Base-by-base conservation (phyloP, 495 filamentous ascomycete genomes). In the Sordaria brevicollis region DNA sequence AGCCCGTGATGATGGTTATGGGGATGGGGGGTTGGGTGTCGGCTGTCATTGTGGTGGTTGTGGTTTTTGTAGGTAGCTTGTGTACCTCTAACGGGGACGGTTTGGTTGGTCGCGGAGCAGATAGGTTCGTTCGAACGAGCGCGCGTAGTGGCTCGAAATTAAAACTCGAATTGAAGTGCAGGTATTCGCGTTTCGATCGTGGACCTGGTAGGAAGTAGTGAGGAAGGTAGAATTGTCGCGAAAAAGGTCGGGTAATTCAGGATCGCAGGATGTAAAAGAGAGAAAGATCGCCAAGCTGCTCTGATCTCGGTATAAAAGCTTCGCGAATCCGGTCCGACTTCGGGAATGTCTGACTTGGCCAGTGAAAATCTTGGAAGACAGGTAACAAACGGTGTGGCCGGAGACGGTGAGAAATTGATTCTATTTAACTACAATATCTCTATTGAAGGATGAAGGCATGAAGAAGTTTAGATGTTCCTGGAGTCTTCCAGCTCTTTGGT, bases 1-100 rank as follows among this genome's bases (percentile, higher is more conserved):
- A 99, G 74, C 95, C 95, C 3, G 95, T 99, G 34, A 99, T 79
- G 75, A 97, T 96, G 65, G 94, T 97, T 77, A 97, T 89, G 37
- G 94, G 93, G 73, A 92, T 94, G 29, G 92, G 89, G 5, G 87
- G 69, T 86, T 89, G 87, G 37, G 72, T 71, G 37, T 31, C 34
- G 35, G 17, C 19, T 36, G 35, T 35, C 29, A 10, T 38, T 25
- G 36, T 10, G 10, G 37, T n/a, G 65, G 21, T 38, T 34, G 36
- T 49, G 57, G 49, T 65, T 8, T 31, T 65, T 3, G 49, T 43
- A 37, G 65, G n/a, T n/a, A n/a, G n/a, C n/a, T n/a, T n/a, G n/a
- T n/a, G n/a, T n/a, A n/a, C n/a, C n/a, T n/a, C n/a, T n/a, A n/a
- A n/a, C n/a, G n/a, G n/a, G n/a, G n/a, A n/a, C n/a, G 19, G 19